phyloP scores from a whole-genome alignment of 164 flowering plant genomes.

The Houttuynia cordata region DNA sequence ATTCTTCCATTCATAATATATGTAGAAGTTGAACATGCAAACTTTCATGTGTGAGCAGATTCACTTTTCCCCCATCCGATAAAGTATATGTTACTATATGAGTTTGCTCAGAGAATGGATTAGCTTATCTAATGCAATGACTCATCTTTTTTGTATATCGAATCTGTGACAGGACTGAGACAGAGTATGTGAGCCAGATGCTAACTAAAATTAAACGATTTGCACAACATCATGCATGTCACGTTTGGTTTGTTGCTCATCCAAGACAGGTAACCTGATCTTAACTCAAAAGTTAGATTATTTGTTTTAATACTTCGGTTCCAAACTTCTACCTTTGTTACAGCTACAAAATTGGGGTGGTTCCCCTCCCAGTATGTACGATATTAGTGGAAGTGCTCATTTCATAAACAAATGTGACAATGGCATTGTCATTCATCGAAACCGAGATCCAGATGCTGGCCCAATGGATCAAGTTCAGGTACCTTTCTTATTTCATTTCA shows the following conservation, averaged over 20 bases:
- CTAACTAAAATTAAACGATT: slow-evolving; percentile 80
- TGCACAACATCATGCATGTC: slow-evolving; percentile 92
- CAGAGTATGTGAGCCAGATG: slow-evolving; percentile 98
- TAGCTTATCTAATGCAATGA: too few relatives aligned
- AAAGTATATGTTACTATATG: too few relatives aligned
- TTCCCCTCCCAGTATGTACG: slow-evolving; percentile 80
- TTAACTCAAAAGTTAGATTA: too few relatives aligned
- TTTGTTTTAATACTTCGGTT: too few relatives aligned
- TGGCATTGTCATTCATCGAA: slow-evolving; percentile 94
- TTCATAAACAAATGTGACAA: slow-evolving; percentile 98
- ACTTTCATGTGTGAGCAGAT: too few relatives aligned
- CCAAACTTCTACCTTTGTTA: neutral
- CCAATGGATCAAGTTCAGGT: slow-evolving; percentile 83
- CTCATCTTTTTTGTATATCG: too few relatives aligned
- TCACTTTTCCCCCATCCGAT: too few relatives aligned
- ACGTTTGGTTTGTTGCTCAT: slow-evolving; percentile 99
- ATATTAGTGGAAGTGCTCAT: slow-evolving; percentile 99
- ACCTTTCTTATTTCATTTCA: neutral
- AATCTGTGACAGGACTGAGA: slow-evolving; percentile 66
- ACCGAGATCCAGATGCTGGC: slow-evolving; percentile 67
- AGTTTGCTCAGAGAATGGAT: too few relatives aligned
- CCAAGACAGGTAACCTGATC: slow-evolving; percentile 71
- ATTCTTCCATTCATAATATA: too few relatives aligned
- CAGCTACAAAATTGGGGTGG: slow-evolving; percentile 92
- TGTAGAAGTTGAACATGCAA: too few relatives aligned